These are phyloP conservation scores for Pichia sp. DNA, from an alignment of 1,139 yeast genomes.

Conservation along the genomic window DNA sequence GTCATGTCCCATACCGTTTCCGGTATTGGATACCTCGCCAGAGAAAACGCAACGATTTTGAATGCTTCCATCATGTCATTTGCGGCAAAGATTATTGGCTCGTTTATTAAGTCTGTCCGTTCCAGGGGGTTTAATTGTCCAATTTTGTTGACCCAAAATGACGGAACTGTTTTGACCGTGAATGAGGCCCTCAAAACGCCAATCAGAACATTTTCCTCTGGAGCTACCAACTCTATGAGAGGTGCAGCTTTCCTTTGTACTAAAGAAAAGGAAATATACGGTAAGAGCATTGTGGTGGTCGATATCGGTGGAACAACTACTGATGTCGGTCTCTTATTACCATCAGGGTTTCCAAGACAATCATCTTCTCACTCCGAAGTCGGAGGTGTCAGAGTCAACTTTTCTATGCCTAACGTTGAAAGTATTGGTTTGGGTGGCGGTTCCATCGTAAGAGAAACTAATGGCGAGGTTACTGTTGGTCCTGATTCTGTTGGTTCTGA, in stretches of 20 bases:
- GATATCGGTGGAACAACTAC: slow-evolving; percentile 6
- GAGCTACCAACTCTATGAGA: slow-evolving; percentile 7
- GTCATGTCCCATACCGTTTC: slow-evolving; percentile 2
- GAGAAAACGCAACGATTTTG: slow-evolving; percentile 6
- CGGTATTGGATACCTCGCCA: not conserved
- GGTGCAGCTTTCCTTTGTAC: slow-evolving; percentile 2
- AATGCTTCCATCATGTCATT: slow-evolving; percentile 2
- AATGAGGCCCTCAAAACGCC: slow-evolving; percentile 1
- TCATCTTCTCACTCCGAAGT: not conserved
- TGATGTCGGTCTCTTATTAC: slow-evolving; percentile 2
- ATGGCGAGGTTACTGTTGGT: slow-evolving; percentile 1
- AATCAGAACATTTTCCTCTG: slow-evolving; percentile 4
- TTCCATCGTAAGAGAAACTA: not conserved
- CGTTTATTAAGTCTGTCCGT: not conserved
- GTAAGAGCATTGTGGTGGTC: not conserved
- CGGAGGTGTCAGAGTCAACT: slow-evolving; percentile 2
- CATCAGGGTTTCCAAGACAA: slow-evolving; percentile 6
- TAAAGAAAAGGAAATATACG: not conserved
- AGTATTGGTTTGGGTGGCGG: slow-evolving; percentile 5
- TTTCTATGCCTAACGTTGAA: slow-evolving; percentile 4
- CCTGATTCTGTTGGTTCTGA: slow-evolving; percentile 4
- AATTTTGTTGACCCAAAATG: slow-evolving; percentile 3
- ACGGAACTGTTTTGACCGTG: slow-evolving; percentile 1
- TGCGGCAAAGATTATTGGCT: slow-evolving; percentile 1
- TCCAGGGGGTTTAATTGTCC: not conserved